Evolutionary conservation across 176 grass and related monocot genomes (phyloP).

Genomic region (Eleusine indica): DNA sequence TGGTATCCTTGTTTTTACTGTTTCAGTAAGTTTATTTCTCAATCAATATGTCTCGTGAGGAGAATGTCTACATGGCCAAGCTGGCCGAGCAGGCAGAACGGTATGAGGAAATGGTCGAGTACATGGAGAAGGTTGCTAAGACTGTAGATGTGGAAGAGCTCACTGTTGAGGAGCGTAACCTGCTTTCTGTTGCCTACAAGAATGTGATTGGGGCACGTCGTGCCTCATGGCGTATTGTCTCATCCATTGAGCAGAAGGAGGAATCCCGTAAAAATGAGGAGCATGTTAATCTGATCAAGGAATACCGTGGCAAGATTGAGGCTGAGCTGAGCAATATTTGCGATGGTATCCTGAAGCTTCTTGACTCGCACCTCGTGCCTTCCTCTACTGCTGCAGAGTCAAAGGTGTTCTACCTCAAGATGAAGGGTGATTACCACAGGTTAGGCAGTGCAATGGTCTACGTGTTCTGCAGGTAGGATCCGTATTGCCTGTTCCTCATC

Average conservation of each 20-base stretch:
- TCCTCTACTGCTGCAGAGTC: constrained; percentile 69
- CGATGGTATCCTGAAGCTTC: constrained; percentile 72
- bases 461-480: not conserved
- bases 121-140: constrained; percentile 92
- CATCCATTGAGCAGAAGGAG: constrained; percentile 91
- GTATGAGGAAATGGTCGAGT: constrained; percentile 93
- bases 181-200: constrained; percentile 91
- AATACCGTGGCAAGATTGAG: constrained; percentile 83
- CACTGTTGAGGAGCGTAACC: constrained; percentile 87
- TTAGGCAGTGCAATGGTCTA: constrained; percentile 30
- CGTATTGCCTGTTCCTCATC: not conserved
- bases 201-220: constrained; percentile 89
- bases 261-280: constrained; percentile 78
- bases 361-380: constrained; percentile 83
- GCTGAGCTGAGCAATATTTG: constrained; percentile 80
- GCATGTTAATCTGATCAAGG: constrained; percentile 71
- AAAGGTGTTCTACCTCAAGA: constrained; percentile 95
- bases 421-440: constrained; percentile 98
- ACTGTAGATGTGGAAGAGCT: constrained; percentile 75
- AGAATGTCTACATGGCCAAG: constrained; percentile 95
- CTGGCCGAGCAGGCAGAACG: constrained; percentile 77
- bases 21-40: constrained; percentile 23
- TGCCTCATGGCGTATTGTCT: constrained; percentile 91
- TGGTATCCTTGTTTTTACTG: not conserved
- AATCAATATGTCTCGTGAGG: constrained; percentile 57